These are phyloP conservation scores for Ochromonas danica DNA, from an alignment of 108 stramenopile species.

Conservation along the genomic window DNA sequence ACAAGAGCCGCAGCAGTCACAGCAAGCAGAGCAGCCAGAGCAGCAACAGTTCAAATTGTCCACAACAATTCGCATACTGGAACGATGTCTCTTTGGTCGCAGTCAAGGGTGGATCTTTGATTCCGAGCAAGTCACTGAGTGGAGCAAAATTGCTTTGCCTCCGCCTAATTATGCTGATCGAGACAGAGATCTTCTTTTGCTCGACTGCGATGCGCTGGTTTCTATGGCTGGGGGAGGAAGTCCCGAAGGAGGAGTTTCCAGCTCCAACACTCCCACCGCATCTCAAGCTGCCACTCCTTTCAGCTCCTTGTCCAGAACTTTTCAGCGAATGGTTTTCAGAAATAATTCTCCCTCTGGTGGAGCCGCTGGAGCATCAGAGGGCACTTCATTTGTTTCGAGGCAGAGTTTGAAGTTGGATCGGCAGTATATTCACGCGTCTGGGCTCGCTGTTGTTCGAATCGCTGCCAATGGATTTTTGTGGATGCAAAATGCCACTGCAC, in stretches of 20 bases:
- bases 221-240: too few species aligned
- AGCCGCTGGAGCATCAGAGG: background rate
- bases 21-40: background rate
- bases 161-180: too few species aligned
- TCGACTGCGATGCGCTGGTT: too few species aligned
- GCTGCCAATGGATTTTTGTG: background rate
- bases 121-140: background rate
- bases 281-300: background rate
- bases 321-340: background rate
- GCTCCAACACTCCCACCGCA: background rate
- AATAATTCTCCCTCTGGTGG: background rate
- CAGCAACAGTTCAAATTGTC: too few species aligned
- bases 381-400: background rate
- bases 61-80: too few species aligned
- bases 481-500: background rate
- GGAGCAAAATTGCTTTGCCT: background rate
- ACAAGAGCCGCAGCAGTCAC: background rate
- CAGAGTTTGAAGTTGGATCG: background rate
- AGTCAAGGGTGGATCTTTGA: too few species aligned
- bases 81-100: too few species aligned
- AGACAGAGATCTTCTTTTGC: too few species aligned
- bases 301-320: background rate
- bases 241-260: background rate
- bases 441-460: background rate
- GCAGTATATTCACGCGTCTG: constrained; percentile 4